Evolutionary conservation across 768 basidiomycete genomes (phyloP), one percentile per base, ranked within the genome.

Genomic region (Rhodosporidiobolus sp.): DNA sequence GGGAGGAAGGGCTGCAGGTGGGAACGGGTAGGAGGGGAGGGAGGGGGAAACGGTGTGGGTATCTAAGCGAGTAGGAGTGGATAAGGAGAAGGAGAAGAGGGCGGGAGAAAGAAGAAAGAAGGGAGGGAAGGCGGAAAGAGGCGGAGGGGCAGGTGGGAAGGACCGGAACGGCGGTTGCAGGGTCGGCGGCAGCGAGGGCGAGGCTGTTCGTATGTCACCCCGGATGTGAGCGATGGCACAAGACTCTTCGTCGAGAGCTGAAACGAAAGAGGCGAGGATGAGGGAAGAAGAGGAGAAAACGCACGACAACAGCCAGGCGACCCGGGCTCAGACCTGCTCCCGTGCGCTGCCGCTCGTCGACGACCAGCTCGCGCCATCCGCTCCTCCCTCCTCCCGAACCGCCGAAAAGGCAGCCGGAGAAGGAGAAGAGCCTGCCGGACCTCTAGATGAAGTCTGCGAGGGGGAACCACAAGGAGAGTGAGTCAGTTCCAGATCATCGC

Each of bases 371-470:
- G 16, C 48, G 49, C 48, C 49, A 48, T 34, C 64, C 46, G 54
- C 65, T 63, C 70, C 70, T 65, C 59, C 70, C 65, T 58, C 45
- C 60, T 59, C 65, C 65, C 65, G 67, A 62, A 30, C 14, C 34
- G 62, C 30, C 22, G 20, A 30, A 24, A n/a, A 5, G 48, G 48
- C 35, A 34, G 62, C 49, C 64, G 54, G 32, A 34, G 22, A 22
- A 67, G 65, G 70, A 60, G 67, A 55, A 57, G 70, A 57, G 66
- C 61, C 61, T 43, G 11, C 43, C 17, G 12, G 28, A 6, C 32
- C 55, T 60, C 64, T 62, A 72, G 70, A 72, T 66, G 43, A 72
- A 72, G 26, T 72, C 58, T 17, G 61, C 69, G 69, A 62, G 54
- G 19, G n/a, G n/a, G n/a, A 58, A 61, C 26, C 54, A 58, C 57